Evolutionary conservation across 2,329 filamentous ascomycete genomes (phyloP).

Genomic region (Calonectria honghensis): DNA sequence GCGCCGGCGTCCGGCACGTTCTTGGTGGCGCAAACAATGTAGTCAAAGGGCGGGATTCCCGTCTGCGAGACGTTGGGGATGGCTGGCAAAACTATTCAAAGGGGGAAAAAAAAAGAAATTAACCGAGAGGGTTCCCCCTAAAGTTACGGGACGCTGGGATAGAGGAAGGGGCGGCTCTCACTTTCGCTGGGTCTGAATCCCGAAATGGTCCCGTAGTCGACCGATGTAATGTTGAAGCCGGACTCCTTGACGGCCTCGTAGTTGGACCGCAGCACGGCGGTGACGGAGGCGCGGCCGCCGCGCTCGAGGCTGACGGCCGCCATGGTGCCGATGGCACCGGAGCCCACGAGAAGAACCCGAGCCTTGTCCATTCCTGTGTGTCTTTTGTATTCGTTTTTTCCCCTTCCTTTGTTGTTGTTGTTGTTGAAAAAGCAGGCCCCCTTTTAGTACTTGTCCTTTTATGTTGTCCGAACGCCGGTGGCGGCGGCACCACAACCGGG

Average conservation of each 20-base stretch:
- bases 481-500: conserved; percentile 3
- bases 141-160: too few species aligned
- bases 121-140: neutral
- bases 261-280: conserved; percentile 52
- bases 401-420: neutral
- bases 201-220: conserved; percentile 49
- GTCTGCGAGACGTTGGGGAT: conserved; percentile 48
- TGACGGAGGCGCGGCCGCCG: conserved; percentile 49
- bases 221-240: conserved; percentile 51
- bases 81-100: conserved; percentile 43
- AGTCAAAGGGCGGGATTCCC: conserved; percentile 49
- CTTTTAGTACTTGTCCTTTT: neutral
- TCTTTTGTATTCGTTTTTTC: neutral
- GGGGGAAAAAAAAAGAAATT: conserved; percentile 3
- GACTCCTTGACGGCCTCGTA: conserved; percentile 47
- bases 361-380: conserved; percentile 21
- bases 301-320: conserved; percentile 51
- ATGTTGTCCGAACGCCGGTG: neutral
- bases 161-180: conserved; percentile 14
- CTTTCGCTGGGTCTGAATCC: conserved; percentile 50
- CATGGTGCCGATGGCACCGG: conserved; percentile 53
- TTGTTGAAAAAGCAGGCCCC: neutral
- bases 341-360: conserved; percentile 46
- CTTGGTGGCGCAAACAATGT: conserved; percentile 52
- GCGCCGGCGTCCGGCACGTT: conserved; percentile 49